A percentile compares a stretch with the other conserved stretches of the same genome.
These are phyloP conservation scores for Wickerhamiella siamensis DNA, from an alignment of 805 yeast species.

Conservation along the genomic window DNA sequence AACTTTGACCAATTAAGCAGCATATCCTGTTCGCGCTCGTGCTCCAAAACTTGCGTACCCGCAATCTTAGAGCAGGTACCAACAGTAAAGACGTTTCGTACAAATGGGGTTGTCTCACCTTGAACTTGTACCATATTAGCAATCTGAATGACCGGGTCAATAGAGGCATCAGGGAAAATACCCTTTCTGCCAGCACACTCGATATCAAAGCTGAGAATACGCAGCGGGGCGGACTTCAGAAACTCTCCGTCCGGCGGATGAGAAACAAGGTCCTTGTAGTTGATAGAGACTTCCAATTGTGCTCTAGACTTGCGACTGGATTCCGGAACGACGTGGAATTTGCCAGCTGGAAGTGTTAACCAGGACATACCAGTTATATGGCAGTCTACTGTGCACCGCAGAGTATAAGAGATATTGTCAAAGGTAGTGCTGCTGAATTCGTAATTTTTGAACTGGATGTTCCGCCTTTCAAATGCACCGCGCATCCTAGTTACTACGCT, in stretches of 20 bases:
- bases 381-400: constrained; percentile 86
- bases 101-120: constrained; percentile 79
- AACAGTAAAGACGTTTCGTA: constrained; percentile 88
- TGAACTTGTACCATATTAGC: constrained; percentile 83
- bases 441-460: constrained; percentile 5
- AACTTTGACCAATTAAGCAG: constrained; percentile 76
- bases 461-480: constrained; percentile 61
- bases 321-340: constrained; percentile 29
- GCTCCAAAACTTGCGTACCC: constrained; percentile 77
- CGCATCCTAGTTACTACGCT: constrained; percentile 54
- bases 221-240: constrained; percentile 82
- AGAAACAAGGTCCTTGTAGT: constrained; percentile 53
- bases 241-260: constrained; percentile 90
- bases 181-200: constrained; percentile 98
- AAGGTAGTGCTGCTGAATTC: constrained; percentile 37
- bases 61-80: constrained; percentile 84
- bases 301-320: constrained; percentile 45
- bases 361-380: constrained; percentile 91
- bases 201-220: constrained; percentile 88
- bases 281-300: constrained; percentile 68
- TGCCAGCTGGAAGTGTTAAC: constrained; percentile 74
- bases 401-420: constrained; percentile 76
- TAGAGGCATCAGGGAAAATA: constrained; percentile 85
- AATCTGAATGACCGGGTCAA: constrained; percentile 91
- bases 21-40: constrained; percentile 68